Percentiles rank a stretch among this genome's conserved stretches.
Evolutionary conservation across 352 stramenopile species (phyloP).

Genomic region (Aphanomyces stellatus): DNA sequence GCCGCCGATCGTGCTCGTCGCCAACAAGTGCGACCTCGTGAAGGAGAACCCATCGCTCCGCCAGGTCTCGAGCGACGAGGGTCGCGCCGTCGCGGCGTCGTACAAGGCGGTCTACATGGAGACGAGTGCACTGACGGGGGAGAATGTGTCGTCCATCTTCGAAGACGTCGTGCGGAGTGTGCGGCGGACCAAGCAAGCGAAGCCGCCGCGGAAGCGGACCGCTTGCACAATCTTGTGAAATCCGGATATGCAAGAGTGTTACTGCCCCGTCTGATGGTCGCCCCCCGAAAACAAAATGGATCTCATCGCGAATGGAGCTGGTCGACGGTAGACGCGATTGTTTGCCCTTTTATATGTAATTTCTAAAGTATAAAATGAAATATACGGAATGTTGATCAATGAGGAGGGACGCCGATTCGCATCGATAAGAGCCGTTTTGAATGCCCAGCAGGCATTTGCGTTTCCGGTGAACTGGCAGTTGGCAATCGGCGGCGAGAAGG

Average conservation of each 20-base stretch:
- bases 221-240: constrained; percentile 6
- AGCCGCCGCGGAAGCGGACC: neutral
- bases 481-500: neutral
- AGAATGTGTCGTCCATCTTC: constrained; percentile 79
- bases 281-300: too few relatives aligned
- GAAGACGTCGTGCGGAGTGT: constrained; percentile 79
- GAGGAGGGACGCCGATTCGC: too few relatives aligned
- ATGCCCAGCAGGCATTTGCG: too few relatives aligned
- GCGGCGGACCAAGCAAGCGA: constrained; percentile 20
- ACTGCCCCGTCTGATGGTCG: too few relatives aligned
- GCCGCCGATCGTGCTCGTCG: constrained; percentile 80
- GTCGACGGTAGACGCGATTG: too few relatives aligned
- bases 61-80: constrained; percentile 78
- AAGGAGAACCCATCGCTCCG: constrained; percentile 64
- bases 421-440: too few relatives aligned
- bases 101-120: constrained; percentile 85
- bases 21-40: constrained; percentile 84
- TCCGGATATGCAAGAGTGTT: too few relatives aligned
- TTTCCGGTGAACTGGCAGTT: neutral
- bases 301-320: too few relatives aligned
- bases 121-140: constrained; percentile 75
- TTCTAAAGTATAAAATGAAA: too few relatives aligned
- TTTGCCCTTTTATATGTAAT: too few relatives aligned
- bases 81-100: constrained; percentile 65
- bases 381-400: too few relatives aligned